Base-by-base conservation (phyloP, 2,329 filamentous ascomycete species). In the Clarireedia paspali region DNA sequence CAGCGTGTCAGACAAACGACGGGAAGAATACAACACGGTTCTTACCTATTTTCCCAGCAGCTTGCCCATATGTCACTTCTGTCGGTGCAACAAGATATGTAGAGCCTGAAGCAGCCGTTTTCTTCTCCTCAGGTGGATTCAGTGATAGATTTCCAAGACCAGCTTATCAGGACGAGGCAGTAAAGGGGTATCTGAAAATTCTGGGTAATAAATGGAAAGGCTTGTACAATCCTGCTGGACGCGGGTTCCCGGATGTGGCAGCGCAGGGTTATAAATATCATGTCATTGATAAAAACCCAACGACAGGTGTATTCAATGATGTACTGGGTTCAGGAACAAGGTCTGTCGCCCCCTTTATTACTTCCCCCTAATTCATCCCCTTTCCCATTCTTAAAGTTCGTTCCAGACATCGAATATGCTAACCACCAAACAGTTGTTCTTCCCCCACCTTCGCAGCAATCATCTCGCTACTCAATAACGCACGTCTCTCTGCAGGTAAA, bases 11-110 rank as follows among this genome's bases (percentile, higher is more conserved):
- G 51, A 76, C 76, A 57, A 83, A 84, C 63, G 81, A 87, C 59
- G 84, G 83, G 20, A 74, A 70, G 45, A 75, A 80, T 55, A 76
- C 73, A 1, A 76, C 76, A 14, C 80, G 40, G 58, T 82, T 85
- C 64, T 72, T 82, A 30, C 77, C 84, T 1, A 77, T 75, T 2
- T 89, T 88, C 70, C 85, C 85, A 0, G 79, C 78, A 0, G 77
- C 78, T 0, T 89, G 86, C 63, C 85, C 84, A 0, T 88, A 80
- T 68, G 79, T 88, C 7, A 88, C 85, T 0, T 71, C 77, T 2
- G 79, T 88, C 2, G 85, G 86, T 17, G 84, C 80, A 3, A 83
- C 82, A 2, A 70, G 71, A 63, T 70, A 74, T 53, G 72, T 76
- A 47, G 64, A 73, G 51, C 78, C 78, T 5, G 78, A 81, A 61